Percentiles rank a stretch among this genome's conserved stretches.
Evolutionary conservation across 2,329 filamentous ascomycete species (phyloP).

Genomic region (Acrodontium crateriforme): DNA sequence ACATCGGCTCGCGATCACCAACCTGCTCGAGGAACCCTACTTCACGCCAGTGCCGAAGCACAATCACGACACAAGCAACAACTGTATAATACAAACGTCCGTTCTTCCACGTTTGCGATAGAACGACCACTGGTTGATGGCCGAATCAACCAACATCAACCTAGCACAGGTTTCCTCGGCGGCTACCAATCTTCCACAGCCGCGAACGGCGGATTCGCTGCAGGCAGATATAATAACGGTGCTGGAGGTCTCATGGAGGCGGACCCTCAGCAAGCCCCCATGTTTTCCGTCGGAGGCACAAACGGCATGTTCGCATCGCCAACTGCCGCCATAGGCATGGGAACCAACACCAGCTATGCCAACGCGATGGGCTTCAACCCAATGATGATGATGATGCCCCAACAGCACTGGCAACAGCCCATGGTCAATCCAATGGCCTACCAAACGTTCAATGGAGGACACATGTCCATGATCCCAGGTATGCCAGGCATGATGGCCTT

Average conservation of each 20-base stretch:
- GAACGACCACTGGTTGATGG: conserved; percentile 11
- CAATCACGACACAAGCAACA: conserved; percentile 24
- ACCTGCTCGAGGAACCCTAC: conserved; percentile 24
- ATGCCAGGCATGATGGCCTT: too few species aligned
- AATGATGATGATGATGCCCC: conserved; percentile 2
- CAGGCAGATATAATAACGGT: conserved; percentile 11
- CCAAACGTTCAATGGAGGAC: background rate
- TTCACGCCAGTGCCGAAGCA: conserved; percentile 19
- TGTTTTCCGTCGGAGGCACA: conserved; percentile 8
- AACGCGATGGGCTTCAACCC: conserved; percentile 3
- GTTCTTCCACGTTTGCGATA: conserved; percentile 14
- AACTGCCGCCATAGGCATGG: conserved; percentile 9
- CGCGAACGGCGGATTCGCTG: conserved; percentile 22
- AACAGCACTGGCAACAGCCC: conserved; percentile 1
- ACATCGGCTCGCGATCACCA: conserved; percentile 7
- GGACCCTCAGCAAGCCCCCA: conserved; percentile 4
- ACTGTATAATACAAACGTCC: conserved; percentile 21
- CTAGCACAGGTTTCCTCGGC: conserved; percentile 14
- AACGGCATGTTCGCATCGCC: conserved; percentile 15
- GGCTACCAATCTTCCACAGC: conserved; percentile 6
- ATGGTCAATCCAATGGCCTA: conserved; percentile 1
- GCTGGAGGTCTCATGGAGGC: conserved; percentile 5
- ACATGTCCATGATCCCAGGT: too few species aligned
- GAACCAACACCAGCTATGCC: background rate
- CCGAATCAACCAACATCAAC: conserved; percentile 7